Evolutionary conservation across 2,329 filamentous ascomycete genomes (phyloP).

Genomic region (Epichloe bromicola): DNA sequence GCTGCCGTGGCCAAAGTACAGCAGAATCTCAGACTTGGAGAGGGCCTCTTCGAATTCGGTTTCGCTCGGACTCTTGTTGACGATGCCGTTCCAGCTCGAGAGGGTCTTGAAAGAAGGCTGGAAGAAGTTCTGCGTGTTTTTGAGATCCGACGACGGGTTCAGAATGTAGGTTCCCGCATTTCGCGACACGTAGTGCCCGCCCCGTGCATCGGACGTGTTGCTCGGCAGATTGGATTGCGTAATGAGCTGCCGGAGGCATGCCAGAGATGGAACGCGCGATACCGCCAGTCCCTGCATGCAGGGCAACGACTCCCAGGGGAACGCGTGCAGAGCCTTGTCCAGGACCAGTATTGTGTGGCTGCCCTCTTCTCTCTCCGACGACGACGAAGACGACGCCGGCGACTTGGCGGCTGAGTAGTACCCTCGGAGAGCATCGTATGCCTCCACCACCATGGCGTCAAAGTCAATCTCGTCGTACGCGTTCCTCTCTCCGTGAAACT

Average conservation of each 20-base stretch:
- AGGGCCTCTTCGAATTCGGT: constrained; percentile 61
- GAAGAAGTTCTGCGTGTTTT: constrained; percentile 66
- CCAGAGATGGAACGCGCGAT: constrained; percentile 77
- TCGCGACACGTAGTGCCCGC: constrained; percentile 42
- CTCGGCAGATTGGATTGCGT: constrained; percentile 29
- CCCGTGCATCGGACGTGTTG: constrained; percentile 6
- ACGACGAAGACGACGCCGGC: constrained; percentile 15
- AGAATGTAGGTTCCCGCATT: constrained; percentile 63
- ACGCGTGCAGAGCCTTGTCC: constrained; percentile 79
- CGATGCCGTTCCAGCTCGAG: constrained; percentile 58
- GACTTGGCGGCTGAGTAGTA: constrained; percentile 50
- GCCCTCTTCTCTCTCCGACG: constrained; percentile 26
- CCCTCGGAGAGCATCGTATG: constrained; percentile 66
- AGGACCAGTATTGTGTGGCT: constrained; percentile 76
- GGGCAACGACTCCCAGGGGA: constrained; percentile 92
- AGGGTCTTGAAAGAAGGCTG: constrained; percentile 49
- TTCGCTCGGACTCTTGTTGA: constrained; percentile 59
- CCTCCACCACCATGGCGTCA: constrained; percentile 79
- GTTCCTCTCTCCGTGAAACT: constrained; percentile 92
- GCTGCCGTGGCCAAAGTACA: constrained; percentile 95
- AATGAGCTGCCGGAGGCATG: constrained; percentile 66
- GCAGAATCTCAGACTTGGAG: constrained; percentile 52
- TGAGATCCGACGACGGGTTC: constrained; percentile 77
- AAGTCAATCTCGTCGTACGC: constrained; percentile 98
- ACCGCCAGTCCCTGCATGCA: constrained; percentile 70